Evolutionary conservation across 345 rosid species (phyloP), one percentile per base, ranked within the genome.

Genomic region (Eucalyptus regnans): DNA sequence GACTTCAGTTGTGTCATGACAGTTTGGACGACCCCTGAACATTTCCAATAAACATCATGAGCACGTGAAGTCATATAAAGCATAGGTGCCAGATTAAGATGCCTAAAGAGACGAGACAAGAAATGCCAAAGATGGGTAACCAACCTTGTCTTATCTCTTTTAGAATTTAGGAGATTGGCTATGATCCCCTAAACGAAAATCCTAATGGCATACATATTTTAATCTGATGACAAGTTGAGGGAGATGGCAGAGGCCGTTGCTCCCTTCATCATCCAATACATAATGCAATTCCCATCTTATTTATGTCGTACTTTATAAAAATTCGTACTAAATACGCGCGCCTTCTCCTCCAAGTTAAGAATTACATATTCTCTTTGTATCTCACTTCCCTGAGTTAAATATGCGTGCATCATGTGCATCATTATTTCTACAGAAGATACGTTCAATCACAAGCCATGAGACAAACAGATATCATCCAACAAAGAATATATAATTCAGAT

Each of bases 241-340:
- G 80, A 11, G 81, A 44, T 76, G 43, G 48, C 29, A 2, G 2
- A 37, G 15, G 23, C 48, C 8, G 0, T 76, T 10, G 27, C 27
- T 76, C 46, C 27, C 8, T 11, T 11, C 7, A 11, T 13, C 29
- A 12, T 11, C 23, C 9, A 44, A 8, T 41, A 76, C 5, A 3
- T 6, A 22, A 6, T 41, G 48, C 8, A 76, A 76, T 41, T 41
- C 2, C 10, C 0, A 76, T 76, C 48, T 20, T 20, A 41, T 20
- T 20, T 22, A 76, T 41, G 3, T 27, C 9, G 4, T 10, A 22
- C 3, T 41, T 37, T 22, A 41, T 41, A 5, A 76, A 11, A 10
- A 25, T 37, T 20, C 0, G 0, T 27, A 27, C 31, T 29, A 16
- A 56, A 23, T 56, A 56, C 0, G 3, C 5, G 1, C 3, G 1